Conservation (phyloP, 352 stramenopile genomes). For the Thalassiosira pacifica region DNA sequence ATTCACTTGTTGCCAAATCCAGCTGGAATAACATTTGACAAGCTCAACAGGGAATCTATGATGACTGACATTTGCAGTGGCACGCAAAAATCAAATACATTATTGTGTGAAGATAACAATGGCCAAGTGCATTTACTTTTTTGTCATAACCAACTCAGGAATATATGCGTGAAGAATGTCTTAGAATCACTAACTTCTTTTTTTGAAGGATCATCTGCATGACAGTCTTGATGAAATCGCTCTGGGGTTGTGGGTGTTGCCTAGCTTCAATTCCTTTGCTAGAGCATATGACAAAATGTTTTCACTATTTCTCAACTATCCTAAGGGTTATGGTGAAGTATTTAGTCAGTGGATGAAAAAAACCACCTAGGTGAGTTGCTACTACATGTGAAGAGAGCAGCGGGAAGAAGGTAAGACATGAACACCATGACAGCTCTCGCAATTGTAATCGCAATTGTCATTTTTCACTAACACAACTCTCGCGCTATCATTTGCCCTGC, state of each 20-base stretch:
- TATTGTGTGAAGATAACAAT: constrained; percentile 9
- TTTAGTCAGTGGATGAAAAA: constrained; percentile 33
- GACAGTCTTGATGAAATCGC: constrained; percentile 22
- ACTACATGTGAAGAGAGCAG: constrained; percentile 11
- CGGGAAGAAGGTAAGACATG: constrained; percentile 21
- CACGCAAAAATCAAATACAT: constrained; percentile 12
- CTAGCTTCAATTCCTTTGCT: constrained; percentile 18
- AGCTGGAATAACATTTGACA: constrained; percentile 17
- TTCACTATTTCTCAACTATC: constrained; percentile 32
- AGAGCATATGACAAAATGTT: constrained; percentile 26
- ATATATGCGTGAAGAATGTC: constrained; percentile 30
- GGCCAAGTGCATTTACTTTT: constrained; percentile 2
- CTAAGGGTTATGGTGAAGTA: constrained; percentile 28
- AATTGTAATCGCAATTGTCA: no score
- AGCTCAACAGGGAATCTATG: not conserved
- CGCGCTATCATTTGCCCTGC: not conserved
- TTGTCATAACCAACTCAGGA: constrained; percentile 31
- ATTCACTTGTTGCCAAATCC: not conserved
- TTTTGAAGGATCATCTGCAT: constrained; percentile 10
- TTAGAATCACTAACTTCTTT: constrained; percentile 10
- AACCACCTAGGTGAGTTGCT: constrained; percentile 30
- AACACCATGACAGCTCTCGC: constrained; percentile 6
- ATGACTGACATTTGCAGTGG: constrained; percentile 39
- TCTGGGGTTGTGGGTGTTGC: constrained; percentile 8
- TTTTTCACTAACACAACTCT: not conserved